A percentile compares a stretch with the other conserved stretches of the same genome.
Conservation (phyloP, 768 basidiomycete species). For the Naganishia onofrii region DNA sequence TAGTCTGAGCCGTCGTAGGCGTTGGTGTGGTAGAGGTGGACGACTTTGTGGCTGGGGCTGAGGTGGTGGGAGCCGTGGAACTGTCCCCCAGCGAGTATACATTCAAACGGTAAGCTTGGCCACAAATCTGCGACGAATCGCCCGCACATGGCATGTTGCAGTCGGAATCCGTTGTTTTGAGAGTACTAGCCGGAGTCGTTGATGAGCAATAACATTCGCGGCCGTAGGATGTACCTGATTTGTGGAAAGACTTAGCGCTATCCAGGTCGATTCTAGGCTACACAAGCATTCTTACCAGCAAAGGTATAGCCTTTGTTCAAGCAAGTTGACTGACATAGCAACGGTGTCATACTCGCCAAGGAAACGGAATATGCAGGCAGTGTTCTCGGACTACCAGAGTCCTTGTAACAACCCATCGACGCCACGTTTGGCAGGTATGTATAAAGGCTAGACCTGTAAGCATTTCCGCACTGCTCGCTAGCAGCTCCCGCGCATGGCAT, state of each 20-base stretch:
- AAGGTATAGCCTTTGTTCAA: slow-evolving; percentile 60
- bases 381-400: slow-evolving; percentile 35
- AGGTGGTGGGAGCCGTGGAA: neutral
- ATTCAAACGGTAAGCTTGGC: slow-evolving; percentile 38
- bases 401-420: slow-evolving; percentile 42
- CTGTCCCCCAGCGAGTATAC: slow-evolving; percentile 3
- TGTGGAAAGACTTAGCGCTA: neutral
- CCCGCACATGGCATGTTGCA: slow-evolving; percentile 77
- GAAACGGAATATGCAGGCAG: slow-evolving; percentile 50
- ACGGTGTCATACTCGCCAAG: slow-evolving; percentile 58
- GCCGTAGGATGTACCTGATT: slow-evolving; percentile 4
- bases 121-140: slow-evolving; percentile 36
- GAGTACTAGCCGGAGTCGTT: slow-evolving; percentile 58
- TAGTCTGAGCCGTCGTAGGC: neutral
- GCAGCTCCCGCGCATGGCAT: slow-evolving; percentile 17
- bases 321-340: slow-evolving; percentile 65
- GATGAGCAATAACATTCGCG: slow-evolving; percentile 55
- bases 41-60: neutral
- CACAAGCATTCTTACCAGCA: slow-evolving; percentile 46
- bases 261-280: neutral
- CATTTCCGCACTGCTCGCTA: slow-evolving; percentile 15
- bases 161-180: slow-evolving; percentile 57
- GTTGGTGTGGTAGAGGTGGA: neutral
- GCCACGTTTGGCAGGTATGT: slow-evolving; percentile 9
- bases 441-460: slow-evolving; percentile 10